Evolutionary conservation across 2,329 filamentous ascomycete species (phyloP), one percentile per base, ranked within the genome.

Genomic region (Waltergamsia citrina): DNA sequence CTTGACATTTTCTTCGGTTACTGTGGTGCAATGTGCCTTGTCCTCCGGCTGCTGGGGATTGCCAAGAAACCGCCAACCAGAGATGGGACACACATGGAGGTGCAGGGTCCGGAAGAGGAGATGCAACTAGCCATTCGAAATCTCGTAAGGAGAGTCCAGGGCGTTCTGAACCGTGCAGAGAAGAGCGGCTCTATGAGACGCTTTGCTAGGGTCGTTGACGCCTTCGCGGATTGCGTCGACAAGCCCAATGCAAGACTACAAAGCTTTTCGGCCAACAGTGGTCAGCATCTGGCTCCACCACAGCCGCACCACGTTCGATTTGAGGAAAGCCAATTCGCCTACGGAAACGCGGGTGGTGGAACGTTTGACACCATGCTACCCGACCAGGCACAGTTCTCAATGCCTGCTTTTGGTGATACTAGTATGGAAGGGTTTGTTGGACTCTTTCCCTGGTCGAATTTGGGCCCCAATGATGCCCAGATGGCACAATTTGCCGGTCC

Each of bases 1-100:
- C 42, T 57, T 1, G 56, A 59, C 20, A 43, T 56, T 3, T 59
- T 56, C 23, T 59, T 59, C 33, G 46, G 50, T 22, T 57, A 56
- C 37, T 56, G 49, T 28, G 49, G 52, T 2, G 47, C 47, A 2
- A 57, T 59, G 50, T 43, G 52, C 0, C 42, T 54, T 25, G 44
- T 42, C 22, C 39, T 49, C n/a, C 47, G 48, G 29, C 40, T 40
- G 5, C 34, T 40, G 10, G 23, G 34, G 24, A 24, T 29, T 7
- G 35, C 46, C 15, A 38, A 38, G 31, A 29, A 39, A 14, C 26
- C 29, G 21, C 21, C 26, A 8, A 26, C 40, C 10, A 22, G 21
- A 8, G 7, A 21, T 29, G 22, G 32, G 23, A 12, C 14, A 20
- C 22, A 25, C 22, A 14, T 25, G 11, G 29, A 29, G 19, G 19